Base-by-base conservation (phyloP, 768 basidiomycete species). In the Russula emetica region DNA sequence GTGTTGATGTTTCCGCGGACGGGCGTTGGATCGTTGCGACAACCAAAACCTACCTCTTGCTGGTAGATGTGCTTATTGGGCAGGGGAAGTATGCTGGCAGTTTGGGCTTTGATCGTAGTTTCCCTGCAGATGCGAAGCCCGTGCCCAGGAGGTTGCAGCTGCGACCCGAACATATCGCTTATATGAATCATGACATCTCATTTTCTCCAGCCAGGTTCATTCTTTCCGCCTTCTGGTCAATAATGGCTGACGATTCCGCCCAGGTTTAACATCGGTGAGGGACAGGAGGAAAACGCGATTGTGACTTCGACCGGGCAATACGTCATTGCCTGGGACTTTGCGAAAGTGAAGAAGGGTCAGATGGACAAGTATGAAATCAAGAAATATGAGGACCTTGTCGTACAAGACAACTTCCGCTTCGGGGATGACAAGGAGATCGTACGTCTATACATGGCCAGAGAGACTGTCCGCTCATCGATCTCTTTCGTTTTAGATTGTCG, bases 371-470 rank as follows among this genome's bases (percentile, higher is more conserved):
- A 98, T 71, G 93, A 96, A 71, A 95, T 98, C 79, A 94, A 95
- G 82, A 88, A 88, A 78, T 98, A 97, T 73, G 90, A 94, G 70
- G 94, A 96, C 70, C 81, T 83, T 52, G 94, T 98, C 62, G 94
- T 98, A 0, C 95, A 97, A 67, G 97, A 99, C 75, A 92, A 89
- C 76, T 99, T 99, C 85, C 92, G 88, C 76, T 98, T 95, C 72
- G 96, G 94, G 16, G 92, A 96, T 70, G 95, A 98, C 76, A 91
- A 93, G 71, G 88, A 98, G 73, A 98, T 99, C 72, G 93, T 94
- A 70, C 71, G 90, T 79, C 36, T 42, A 28, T 58, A 52, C n/a
- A 8, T 47, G 5, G 22, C 13, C 47, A 26, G 10, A n/a, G 42
- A n/a, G 36, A 20, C 16, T 24, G 53, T 55, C 13, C 38, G 36